A percentile compares a stretch with the other conserved stretches of the same genome.
Conservation (phyloP, 495 filamentous ascomycete species). For the Penicillium longicatenatum region DNA sequence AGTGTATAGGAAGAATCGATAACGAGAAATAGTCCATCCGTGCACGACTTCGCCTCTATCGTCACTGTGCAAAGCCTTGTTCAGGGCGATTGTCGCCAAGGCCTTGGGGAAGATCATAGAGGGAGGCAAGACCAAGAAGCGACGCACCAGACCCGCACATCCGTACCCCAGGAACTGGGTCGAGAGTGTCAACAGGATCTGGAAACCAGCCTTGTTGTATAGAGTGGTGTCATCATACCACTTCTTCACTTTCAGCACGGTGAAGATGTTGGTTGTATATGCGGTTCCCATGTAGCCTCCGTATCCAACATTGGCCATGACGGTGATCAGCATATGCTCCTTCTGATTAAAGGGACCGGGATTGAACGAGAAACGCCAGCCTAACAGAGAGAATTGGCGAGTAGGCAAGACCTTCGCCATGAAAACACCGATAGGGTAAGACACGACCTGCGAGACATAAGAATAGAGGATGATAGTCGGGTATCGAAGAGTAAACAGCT, state of each 20-base stretch:
- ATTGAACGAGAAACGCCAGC: slow-evolving; percentile 49
- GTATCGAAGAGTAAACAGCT: slow-evolving; percentile 69
- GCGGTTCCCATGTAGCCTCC: slow-evolving; percentile 36
- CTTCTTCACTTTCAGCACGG: slow-evolving; percentile 55
- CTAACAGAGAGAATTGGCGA: slow-evolving; percentile 48
- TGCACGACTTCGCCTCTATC: slow-evolving; percentile 53
- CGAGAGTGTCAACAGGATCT: slow-evolving; percentile 36
- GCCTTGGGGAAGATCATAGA: slow-evolving; percentile 65
- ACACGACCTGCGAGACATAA: slow-evolving; percentile 63
- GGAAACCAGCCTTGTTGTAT: slow-evolving; percentile 47
- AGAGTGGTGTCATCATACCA: slow-evolving; percentile 61
- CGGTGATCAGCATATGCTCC: slow-evolving; percentile 57
- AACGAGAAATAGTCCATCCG: slow-evolving; percentile 61
- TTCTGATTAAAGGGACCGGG: slow-evolving; percentile 54
- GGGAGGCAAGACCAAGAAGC: slow-evolving; percentile 53
- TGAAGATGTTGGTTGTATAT: slow-evolving; percentile 61
- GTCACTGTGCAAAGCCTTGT: slow-evolving; percentile 65
- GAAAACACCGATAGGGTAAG: slow-evolving; percentile 58
- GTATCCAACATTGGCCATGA: slow-evolving; percentile 52
- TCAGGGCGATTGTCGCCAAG: slow-evolving; percentile 58
- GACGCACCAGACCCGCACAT: slow-evolving; percentile 46
- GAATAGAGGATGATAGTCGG: slow-evolving; percentile 66
- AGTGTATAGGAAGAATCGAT: slow-evolving; percentile 59
- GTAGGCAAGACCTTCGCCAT: slow-evolving; percentile 46
- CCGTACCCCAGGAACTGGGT: slow-evolving; percentile 55